Evolutionary conservation across 2,329 filamentous ascomycete genomes (phyloP), one percentile per base, ranked within the genome.

Genomic region (Trichoderma sp.): DNA sequence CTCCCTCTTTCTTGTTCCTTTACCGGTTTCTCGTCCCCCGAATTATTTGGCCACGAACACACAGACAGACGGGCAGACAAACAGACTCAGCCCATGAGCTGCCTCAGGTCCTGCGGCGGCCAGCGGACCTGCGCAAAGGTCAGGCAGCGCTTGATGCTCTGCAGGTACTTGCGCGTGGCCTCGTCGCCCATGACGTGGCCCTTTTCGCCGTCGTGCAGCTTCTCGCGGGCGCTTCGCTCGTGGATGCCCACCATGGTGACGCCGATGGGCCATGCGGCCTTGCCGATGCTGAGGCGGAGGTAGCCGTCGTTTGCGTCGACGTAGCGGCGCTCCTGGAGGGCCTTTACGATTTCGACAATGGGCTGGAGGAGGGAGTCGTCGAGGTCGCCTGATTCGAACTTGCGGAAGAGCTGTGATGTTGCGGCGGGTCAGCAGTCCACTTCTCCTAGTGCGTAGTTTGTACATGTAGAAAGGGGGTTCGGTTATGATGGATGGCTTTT

Each of bases 231-330:
- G 70, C 90, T 95, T 74, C 95, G 88, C 82, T 98, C 95, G 85
- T 99, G 95, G 72, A 99, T 99, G 82, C 95, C 95, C 73, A 99
- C 95, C 95, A 98, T 99, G 76, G 95, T 99, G 45, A 99, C 95
- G 78, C 95, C 95, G 73, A 99, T 99, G 26, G 95, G 95, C 95
- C 95, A 99, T 17, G 95, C 95, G 70, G 93, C 93, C 80, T 97
- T 97, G 69, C 93, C 93, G 73, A 99, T 99, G 75, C 92, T 96
- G 63, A 99, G 82, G 61, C 92, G 85, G 67, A 99, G 81, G 77
- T 99, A 99, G 0, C 92, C 93, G 75, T 99, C 92, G 75, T 98
- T 98, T 41, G 95, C 95, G 78, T 97, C 91, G 54, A 99, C 94
- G 74, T 99, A 99, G 68, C 92, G 87, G 66, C 93, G 86, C 74